Percentiles rank a stretch among this genome's conserved stretches.
phyloP scores from a whole-genome alignment of 2,329 filamentous ascomycete genomes.

The Aspergillus thermomutatus region DNA sequence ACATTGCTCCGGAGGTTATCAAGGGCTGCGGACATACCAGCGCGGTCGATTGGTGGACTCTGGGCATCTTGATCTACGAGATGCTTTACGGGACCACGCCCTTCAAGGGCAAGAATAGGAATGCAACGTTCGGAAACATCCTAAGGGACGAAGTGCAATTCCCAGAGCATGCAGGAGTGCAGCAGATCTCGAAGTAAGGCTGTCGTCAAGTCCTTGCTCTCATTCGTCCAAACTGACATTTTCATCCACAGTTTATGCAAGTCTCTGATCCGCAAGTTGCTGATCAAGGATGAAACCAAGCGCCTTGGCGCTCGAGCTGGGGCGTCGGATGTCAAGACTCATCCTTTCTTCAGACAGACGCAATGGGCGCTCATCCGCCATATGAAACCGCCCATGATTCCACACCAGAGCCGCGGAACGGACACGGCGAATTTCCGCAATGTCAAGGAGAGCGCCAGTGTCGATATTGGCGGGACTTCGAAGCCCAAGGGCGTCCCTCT shows the following conservation, averaged over 20 bases:
- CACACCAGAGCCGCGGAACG: slow-evolving; percentile 81
- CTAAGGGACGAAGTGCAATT: slow-evolving; percentile 93
- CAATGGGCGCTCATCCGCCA: slow-evolving; percentile 97
- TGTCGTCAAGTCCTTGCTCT: neutral
- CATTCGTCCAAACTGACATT: slow-evolving; percentile 1
- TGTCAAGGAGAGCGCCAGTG: slow-evolving; percentile 94
- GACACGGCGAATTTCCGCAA: slow-evolving; percentile 98
- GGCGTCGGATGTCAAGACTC: slow-evolving; percentile 92
- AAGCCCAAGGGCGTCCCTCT: slow-evolving; percentile 74
- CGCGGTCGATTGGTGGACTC: slow-evolving; percentile 98
- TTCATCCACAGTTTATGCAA: slow-evolving; percentile 77
- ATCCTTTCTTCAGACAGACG: slow-evolving; percentile 93
- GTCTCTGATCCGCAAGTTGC: slow-evolving; percentile 87
- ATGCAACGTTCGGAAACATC: slow-evolving; percentile 97
- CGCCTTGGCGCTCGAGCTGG: slow-evolving; percentile 90
- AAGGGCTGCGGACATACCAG: slow-evolving; percentile 98
- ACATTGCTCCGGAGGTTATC: slow-evolving; percentile 97
- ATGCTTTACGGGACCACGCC: slow-evolving; percentile 98
- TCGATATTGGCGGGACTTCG: slow-evolving; percentile 59
- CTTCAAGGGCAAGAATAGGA: slow-evolving; percentile 99
- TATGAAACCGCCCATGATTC: slow-evolving; percentile 96
- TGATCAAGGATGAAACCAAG: slow-evolving; percentile 97
- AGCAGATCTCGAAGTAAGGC: slow-evolving; percentile 87
- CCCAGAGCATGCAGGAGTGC: slow-evolving; percentile 78
- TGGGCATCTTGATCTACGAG: slow-evolving; percentile 96